Percentiles rank a stretch among this genome's conserved stretches.
phyloP scores from a whole-genome alignment of 1,284 basidiomycete species.

The Tilletia walkeri region DNA sequence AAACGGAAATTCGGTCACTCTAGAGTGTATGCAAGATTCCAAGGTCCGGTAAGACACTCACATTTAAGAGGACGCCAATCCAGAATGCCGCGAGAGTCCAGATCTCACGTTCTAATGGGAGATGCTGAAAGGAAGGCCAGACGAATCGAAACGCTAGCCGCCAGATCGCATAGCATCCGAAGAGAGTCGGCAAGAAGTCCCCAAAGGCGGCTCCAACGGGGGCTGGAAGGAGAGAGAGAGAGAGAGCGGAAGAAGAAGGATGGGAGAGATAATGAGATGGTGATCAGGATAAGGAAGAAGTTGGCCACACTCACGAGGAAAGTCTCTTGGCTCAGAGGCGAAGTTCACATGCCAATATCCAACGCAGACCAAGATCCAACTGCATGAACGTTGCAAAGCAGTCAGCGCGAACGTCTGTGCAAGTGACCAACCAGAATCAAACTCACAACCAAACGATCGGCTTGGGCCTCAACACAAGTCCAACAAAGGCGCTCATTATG shows the following conservation, averaged over 20 bases:
- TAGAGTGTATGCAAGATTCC: neutral
- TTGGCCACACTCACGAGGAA: constrained; percentile 61
- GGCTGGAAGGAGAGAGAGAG: constrained; percentile 22
- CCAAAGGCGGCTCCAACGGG: constrained; percentile 68
- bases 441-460: constrained; percentile 62
- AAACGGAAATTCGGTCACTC: neutral
- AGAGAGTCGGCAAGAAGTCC: constrained; percentile 74
- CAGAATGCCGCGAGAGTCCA: constrained; percentile 77
- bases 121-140: constrained; percentile 67
- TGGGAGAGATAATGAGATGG: neutral
- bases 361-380: constrained; percentile 72
- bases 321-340: constrained; percentile 72
- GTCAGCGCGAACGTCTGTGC: constrained; percentile 18
- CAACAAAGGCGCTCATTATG: constrained; percentile 65
- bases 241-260: neutral
- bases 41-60: constrained; percentile 58
- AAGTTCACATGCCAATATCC: constrained; percentile 83
- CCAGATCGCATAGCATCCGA: constrained; percentile 78
- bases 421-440: too few species aligned
- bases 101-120: constrained; percentile 71
- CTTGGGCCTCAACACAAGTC: constrained; percentile 71
- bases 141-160: constrained; percentile 72
- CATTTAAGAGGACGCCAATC: constrained; percentile 63
- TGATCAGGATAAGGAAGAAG: constrained; percentile 20
- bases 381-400: constrained; percentile 30